Conservation (phyloP, 441 rosid species). For the Adansonia gregorii region DNA sequence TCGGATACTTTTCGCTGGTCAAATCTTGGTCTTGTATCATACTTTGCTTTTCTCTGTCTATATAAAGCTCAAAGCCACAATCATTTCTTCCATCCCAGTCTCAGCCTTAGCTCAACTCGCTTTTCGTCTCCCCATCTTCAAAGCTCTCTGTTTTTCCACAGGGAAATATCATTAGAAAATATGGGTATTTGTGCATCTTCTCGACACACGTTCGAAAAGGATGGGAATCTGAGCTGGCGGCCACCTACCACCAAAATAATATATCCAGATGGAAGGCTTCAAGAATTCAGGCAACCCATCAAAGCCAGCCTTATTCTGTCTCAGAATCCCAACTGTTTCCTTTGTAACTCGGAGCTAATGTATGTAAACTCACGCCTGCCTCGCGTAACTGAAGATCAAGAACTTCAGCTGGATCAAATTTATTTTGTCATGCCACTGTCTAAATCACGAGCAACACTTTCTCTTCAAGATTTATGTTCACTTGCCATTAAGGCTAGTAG, state of each 20-base stretch:
- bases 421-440: constrained; percentile 40
- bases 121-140: background rate
- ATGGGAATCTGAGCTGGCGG: constrained; percentile 1
- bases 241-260: constrained; percentile 31
- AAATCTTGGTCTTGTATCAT: background rate
- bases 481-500: constrained; percentile 42
- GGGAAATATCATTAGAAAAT: background rate
- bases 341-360: constrained; percentile 41
- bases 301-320: constrained; percentile 30
- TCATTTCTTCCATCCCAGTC: background rate
- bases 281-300: constrained; percentile 36
- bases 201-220: constrained; percentile 2
- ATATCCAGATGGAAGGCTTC: constrained; percentile 35
- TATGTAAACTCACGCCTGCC: constrained; percentile 23
- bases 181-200: constrained; percentile 47
- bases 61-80: constrained; percentile 21
- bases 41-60: constrained; percentile 28
- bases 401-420: constrained; percentile 40
- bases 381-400: constrained; percentile 24
- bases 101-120: background rate
- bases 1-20: background rate
- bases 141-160: background rate
- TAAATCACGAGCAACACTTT: constrained; percentile 21
- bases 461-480: constrained; percentile 34
- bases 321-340: constrained; percentile 35